Evolutionary conservation across 768 basidiomycete species (phyloP).

Genomic region (Boletus coccyginus): DNA sequence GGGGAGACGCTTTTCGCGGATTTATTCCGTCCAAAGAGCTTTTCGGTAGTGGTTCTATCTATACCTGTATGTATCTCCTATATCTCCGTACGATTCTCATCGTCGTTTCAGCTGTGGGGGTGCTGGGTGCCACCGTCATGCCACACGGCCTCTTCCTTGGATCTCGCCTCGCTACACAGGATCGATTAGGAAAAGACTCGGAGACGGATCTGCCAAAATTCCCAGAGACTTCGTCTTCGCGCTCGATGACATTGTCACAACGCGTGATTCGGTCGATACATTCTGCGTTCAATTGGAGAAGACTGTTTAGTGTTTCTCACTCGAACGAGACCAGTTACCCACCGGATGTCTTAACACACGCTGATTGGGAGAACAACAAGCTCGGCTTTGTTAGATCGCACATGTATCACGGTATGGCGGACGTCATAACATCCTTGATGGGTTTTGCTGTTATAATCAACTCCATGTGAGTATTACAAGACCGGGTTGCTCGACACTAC

Average conservation of each 20-base stretch:
- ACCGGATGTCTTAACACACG: constrained; percentile 40
- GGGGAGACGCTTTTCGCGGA: constrained; percentile 72
- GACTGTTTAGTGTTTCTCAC: constrained; percentile 24
- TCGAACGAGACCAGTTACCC: constrained; percentile 22
- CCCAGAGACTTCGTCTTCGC: background rate
- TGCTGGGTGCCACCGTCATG: constrained; percentile 87
- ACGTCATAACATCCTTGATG: constrained; percentile 67
- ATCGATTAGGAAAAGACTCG: constrained; percentile 48
- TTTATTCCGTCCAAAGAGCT: constrained; percentile 70
- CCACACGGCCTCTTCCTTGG: constrained; percentile 92
- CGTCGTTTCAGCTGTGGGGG: constrained; percentile 54
- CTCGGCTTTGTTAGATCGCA: constrained; percentile 58
- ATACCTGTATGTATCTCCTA: constrained; percentile 51
- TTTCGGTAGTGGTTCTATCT: constrained; percentile 54
- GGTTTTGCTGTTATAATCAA: constrained; percentile 90
- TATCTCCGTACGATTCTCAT: constrained; percentile 14
- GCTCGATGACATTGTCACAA: constrained; percentile 23
- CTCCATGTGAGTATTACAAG: constrained; percentile 51
- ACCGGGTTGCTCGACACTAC: background rate
- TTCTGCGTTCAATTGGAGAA: constrained; percentile 9
- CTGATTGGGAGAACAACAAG: constrained; percentile 55
- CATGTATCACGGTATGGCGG: constrained; percentile 61
- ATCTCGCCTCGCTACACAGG: constrained; percentile 80
- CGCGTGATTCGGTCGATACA: constrained; percentile 10
- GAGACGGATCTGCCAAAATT: constrained; percentile 18